phyloP scores from a whole-genome alignment of 140 eudicot genomes.

The Stevia rebaudiana region DNA sequence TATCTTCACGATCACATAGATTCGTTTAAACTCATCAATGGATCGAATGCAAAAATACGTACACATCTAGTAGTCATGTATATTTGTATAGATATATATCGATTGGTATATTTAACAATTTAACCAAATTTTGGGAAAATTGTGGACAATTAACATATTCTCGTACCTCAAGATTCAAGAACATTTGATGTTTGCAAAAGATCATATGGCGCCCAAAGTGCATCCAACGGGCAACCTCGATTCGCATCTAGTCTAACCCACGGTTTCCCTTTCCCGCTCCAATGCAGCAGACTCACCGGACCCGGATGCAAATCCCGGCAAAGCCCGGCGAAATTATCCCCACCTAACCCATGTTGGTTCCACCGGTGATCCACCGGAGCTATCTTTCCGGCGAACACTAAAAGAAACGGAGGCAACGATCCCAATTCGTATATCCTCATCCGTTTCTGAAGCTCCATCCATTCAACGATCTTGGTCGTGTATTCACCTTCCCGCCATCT shows the following conservation, averaged over 20 bases:
- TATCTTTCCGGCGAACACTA: slow-evolving; percentile 82
- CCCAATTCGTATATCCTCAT: slow-evolving; percentile 91
- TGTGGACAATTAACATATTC: slow-evolving; percentile 4
- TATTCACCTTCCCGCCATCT: slow-evolving; percentile 68
- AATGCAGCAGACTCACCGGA: slow-evolving; percentile 86
- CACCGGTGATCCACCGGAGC: slow-evolving; percentile 87
- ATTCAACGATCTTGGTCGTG: slow-evolving; percentile 62
- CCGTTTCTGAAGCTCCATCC: slow-evolving; percentile 94
- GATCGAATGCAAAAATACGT: slow-evolving; percentile 10
- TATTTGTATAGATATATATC: too few relatives aligned
- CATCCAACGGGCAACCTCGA: slow-evolving; percentile 77
- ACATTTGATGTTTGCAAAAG: slow-evolving; percentile 49
- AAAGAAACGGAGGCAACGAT: slow-evolving; percentile 71
- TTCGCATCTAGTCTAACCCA: slow-evolving; percentile 78
- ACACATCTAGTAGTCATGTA: neutral
- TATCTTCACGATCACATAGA: slow-evolving; percentile 20
- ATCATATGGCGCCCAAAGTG: slow-evolving; percentile 95
- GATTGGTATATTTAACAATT: too few relatives aligned
- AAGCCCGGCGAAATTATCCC: slow-evolving; percentile 71
- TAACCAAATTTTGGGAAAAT: slow-evolving; percentile 17
- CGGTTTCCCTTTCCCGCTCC: slow-evolving; percentile 98
- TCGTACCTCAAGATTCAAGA: slow-evolving; percentile 59
- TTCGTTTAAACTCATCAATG: slow-evolving; percentile 10
- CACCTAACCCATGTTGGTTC: slow-evolving; percentile 96
- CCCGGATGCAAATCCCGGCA: slow-evolving; percentile 90